These are phyloP conservation scores for Astragalus glycyphyllos DNA, from an alignment of 306 rosid genomes.

Conservation along the genomic window DNA sequence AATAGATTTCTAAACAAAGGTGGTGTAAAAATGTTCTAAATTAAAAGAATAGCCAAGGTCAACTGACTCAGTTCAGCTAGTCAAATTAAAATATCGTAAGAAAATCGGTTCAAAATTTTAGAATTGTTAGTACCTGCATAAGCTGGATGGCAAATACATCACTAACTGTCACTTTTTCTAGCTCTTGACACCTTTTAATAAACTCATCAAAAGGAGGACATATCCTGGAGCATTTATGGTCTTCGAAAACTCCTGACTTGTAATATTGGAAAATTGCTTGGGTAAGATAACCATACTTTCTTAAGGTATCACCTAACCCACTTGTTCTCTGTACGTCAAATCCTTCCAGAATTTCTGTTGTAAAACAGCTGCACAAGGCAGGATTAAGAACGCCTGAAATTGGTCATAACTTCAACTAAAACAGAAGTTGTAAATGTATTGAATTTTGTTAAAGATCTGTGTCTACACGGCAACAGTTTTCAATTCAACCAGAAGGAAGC, in stretches of 20 bases:
- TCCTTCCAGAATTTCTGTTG: constrained; percentile 94
- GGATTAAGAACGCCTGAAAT: constrained; percentile 30
- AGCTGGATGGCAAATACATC: constrained; percentile 94
- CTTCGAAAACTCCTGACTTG: constrained; percentile 59
- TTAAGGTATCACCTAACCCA: constrained; percentile 85
- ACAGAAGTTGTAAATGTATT: neutral
- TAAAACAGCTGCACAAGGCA: constrained; percentile 76
- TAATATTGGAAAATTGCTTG: constrained; percentile 77
- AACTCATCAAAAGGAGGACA: constrained; percentile 76
- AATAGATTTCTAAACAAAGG: too few relatives aligned
- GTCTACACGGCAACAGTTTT: neutral
- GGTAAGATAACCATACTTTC: constrained; percentile 90
- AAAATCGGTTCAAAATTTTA: constrained; percentile 24
- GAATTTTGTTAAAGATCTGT: neutral
- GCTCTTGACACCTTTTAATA: constrained; percentile 73
- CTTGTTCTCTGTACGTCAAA: constrained; percentile 92
- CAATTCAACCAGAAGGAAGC: constrained; percentile 20
- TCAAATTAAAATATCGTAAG: constrained; percentile 19
- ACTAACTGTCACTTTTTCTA: constrained; percentile 83
- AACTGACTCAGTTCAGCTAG: neutral
- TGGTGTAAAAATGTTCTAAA: too few relatives aligned
- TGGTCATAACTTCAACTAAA: constrained; percentile 11
- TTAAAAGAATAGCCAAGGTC: constrained; percentile 21
- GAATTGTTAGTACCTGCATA: constrained; percentile 75
- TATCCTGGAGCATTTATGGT: constrained; percentile 46